A percentile compares a stretch with the other conserved stretches of the same genome.
Evolutionary conservation across 345 rosid species (phyloP).

Genomic region (Aurinia saxatilis): DNA sequence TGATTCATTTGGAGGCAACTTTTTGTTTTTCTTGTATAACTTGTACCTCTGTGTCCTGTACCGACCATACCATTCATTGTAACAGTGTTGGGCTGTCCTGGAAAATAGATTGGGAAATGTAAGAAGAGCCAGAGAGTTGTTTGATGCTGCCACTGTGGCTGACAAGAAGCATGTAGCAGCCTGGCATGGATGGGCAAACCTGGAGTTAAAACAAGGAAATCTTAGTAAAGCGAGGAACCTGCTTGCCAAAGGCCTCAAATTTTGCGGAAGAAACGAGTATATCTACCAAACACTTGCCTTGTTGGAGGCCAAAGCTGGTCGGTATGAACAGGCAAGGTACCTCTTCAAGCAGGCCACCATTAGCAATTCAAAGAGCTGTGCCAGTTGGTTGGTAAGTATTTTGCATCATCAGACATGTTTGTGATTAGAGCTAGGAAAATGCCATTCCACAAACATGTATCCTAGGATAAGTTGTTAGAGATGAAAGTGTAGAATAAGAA

Average conservation of each 20-base stretch:
- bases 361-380: constrained; percentile 82
- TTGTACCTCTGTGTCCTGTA: background rate
- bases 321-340: constrained; percentile 73
- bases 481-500: background rate
- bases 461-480: background rate
- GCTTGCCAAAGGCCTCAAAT: constrained; percentile 80
- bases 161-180: constrained; percentile 86
- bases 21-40: background rate
- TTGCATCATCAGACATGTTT: background rate
- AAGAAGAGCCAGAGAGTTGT: constrained; percentile 79
- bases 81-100: constrained; percentile 97
- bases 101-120: constrained; percentile 78
- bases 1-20: background rate
- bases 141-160: constrained; percentile 96
- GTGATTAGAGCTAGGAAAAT: background rate
- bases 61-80: background rate
- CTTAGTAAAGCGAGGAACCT: constrained; percentile 88
- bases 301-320: constrained; percentile 70
- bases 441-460: background rate
- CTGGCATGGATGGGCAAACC: constrained; percentile 99
- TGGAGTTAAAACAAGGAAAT: constrained; percentile 88
- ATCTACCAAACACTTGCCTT: constrained; percentile 82
- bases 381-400: constrained; percentile 97
- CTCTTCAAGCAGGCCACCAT: constrained; percentile 88
- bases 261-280: constrained; percentile 89